Evolutionary conservation across 2,329 filamentous ascomycete genomes (phyloP), one percentile per base, ranked within the genome.

Genomic region (Bipolaris oryzae): DNA sequence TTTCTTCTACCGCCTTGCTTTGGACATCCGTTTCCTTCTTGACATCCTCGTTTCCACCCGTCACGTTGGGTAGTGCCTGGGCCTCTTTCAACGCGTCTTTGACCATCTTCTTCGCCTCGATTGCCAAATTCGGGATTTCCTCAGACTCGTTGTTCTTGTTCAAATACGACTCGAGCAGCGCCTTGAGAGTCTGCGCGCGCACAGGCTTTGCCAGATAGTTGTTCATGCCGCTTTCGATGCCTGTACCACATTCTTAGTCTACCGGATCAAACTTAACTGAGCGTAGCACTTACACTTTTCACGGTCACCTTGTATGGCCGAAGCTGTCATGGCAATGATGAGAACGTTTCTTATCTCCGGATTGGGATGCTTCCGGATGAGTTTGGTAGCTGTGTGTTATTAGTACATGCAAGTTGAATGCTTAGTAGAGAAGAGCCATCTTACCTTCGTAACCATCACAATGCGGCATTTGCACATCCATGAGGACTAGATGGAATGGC

Each of bases 251-350:
- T 13, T 31, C 28, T 31, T 31, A 31, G 28, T 31, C 28, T 31
- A 31, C 10, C 3, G 28, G 28, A 13, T 11, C 10, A 31, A 31
- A 13, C 28, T 31, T 31, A 31, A 31, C 28, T 10, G 10, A 31
- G 28, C 10, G 28, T 10, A 31, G 28, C 28, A 42, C 18, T 44
- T 16, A 33, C 53, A 58, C 23, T 96, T 97, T 74, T 98, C 94
- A 45, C 93, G 84, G 73, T 98, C 94, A 16, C 94, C 94, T 73
- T 95, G 90, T 59, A 98, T 98, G 3, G 94, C 94, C 23, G 89
- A 93, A 1, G 94, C 94, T 1, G 94, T 98, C 94, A 98, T 97
- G 52, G 94, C 94, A 67, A 98, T 97, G 46, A 98, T 90, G n/a
- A 97, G 81, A 1, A 96, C 86, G 62, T 91, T 88, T 50, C 91